phyloP scores from a whole-genome alignment of 2,329 filamentous ascomycete genomes.

The Aureobasidium melanogenum region DNA sequence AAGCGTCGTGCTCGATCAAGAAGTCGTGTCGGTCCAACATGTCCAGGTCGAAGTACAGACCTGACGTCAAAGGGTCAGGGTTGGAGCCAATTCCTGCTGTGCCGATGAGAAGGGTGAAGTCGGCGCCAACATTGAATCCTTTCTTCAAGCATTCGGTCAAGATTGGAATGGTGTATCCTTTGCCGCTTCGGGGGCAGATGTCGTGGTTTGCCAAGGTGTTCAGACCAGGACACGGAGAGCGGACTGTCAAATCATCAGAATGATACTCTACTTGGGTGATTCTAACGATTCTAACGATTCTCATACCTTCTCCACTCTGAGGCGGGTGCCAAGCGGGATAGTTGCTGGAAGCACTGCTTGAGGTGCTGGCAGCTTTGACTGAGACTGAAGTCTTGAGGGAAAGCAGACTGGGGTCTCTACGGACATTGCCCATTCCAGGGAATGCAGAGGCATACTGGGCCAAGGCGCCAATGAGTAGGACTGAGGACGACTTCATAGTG shows the following conservation, averaged over 20 bases:
- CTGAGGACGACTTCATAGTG: neutral
- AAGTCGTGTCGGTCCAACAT: slow-evolving; percentile 12
- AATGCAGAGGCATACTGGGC: slow-evolving; percentile 1
- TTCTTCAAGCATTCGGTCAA: slow-evolving; percentile 1
- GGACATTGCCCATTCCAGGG: slow-evolving; percentile 4
- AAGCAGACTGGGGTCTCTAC: neutral
- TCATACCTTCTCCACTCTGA: slow-evolving; percentile 2
- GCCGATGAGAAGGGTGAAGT: neutral
- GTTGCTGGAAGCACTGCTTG: neutral
- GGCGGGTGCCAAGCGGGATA: slow-evolving; percentile 11
- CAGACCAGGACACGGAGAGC: slow-evolving; percentile 8
- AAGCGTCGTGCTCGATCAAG: slow-evolving; percentile 30
- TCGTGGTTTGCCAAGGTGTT: slow-evolving; percentile 11
- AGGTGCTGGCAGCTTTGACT: neutral
- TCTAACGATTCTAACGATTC: too few species aligned
- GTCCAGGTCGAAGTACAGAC: slow-evolving; percentile 12
- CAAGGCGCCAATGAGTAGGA: neutral
- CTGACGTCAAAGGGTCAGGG: slow-evolving; percentile 1
- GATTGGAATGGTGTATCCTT: slow-evolving; percentile 13
- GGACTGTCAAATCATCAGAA: slow-evolving; percentile 22
- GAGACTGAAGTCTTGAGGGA: neutral
- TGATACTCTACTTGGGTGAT: neutral
- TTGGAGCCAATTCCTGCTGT: slow-evolving; percentile 11
- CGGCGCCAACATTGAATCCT: slow-evolving; percentile 9
- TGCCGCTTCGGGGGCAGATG: slow-evolving; percentile 11